Evolutionary conservation across 305 asterid genomes (phyloP).

Genomic region (Fraxinus xanthoxyloides): DNA sequence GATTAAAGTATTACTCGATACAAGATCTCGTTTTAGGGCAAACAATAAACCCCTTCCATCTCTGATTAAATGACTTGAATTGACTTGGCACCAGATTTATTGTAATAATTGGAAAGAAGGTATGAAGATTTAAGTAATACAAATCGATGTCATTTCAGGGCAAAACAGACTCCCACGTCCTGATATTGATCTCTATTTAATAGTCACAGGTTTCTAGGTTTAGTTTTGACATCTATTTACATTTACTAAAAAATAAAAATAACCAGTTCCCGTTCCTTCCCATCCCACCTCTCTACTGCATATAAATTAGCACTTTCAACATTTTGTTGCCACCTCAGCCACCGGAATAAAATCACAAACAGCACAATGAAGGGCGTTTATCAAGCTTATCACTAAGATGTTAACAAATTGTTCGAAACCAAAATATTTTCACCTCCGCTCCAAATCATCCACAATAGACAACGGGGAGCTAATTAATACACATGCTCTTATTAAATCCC

Average conservation of each 20-base stretch:
- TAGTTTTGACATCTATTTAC: neutral
- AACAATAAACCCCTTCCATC: neutral
- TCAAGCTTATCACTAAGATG: too few species aligned
- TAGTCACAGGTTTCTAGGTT: neutral
- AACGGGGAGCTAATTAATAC: neutral
- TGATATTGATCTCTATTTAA: neutral
- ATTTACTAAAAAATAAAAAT: neutral
- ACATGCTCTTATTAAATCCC: neutral
- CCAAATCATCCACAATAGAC: neutral
- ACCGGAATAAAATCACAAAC: neutral
- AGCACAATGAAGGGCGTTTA: neutral
- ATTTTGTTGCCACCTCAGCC: neutral
- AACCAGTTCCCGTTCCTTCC: too few species aligned
- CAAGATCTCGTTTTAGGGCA: neutral
- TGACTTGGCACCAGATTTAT: neutral
- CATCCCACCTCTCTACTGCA: neutral
- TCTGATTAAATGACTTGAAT: neutral
- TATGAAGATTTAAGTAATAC: neutral
- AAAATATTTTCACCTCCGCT: neutral
- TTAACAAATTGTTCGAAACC: neutral
- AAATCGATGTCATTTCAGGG: neutral
- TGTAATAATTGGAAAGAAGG: neutral
- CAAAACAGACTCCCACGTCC: neutral
- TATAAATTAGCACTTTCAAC: neutral
- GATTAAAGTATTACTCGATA: neutral